Conservation (phyloP, 805 yeast genomes). For the Kazachstania martiniae region DNA sequence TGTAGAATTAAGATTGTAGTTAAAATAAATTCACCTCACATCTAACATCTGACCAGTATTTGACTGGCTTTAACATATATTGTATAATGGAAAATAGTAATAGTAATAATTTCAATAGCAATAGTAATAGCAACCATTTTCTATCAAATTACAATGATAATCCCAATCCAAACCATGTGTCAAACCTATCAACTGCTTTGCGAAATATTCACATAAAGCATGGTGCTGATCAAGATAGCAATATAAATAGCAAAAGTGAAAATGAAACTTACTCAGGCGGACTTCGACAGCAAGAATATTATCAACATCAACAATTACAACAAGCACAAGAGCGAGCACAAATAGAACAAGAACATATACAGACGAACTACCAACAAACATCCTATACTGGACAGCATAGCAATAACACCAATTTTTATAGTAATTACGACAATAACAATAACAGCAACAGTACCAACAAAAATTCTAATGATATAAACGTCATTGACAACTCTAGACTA, state of each 20-base stretch:
- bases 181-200: constrained; percentile 25
- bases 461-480: constrained; percentile 15
- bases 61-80: no score
- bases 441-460: constrained; percentile 10
- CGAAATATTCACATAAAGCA: constrained; percentile 23
- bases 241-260: constrained; percentile 4
- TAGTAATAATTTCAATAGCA: no score
- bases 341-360: no score
- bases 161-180: constrained; percentile 8
- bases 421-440: no score
- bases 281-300: constrained; percentile 3
- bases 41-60: not conserved
- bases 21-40: not conserved
- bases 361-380: not conserved
- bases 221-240: constrained; percentile 17
- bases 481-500: constrained; percentile 45
- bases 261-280: no score
- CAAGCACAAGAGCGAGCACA: no score
- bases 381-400: not conserved
- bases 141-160: not conserved
- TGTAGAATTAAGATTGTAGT: no score
- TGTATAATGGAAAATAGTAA: no score
- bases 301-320: no score
- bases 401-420: no score
- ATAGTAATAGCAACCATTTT: no score